Evolutionary conservation across 2,329 filamentous ascomycete genomes (phyloP).

Genomic region (Curvularia lunata): DNA sequence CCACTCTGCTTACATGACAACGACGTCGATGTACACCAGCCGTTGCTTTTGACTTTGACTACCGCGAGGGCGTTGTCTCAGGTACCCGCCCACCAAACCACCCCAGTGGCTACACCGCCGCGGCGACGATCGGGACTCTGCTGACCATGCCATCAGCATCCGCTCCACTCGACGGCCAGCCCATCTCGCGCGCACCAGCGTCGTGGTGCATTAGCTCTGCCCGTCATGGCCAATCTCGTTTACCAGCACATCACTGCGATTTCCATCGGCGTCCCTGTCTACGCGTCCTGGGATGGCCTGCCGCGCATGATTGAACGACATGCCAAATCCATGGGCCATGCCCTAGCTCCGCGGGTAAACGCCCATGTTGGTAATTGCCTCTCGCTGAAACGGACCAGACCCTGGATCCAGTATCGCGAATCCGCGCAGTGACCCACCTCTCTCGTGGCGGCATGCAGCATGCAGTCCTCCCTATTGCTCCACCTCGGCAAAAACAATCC

Average conservation of each 20-base stretch:
- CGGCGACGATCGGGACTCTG: not conserved
- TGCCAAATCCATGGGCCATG: conserved; percentile 6
- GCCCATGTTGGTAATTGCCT: conserved; percentile 18
- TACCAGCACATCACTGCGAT: conserved; percentile 4
- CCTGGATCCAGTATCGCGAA: conserved; percentile 22
- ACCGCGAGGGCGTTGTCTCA: conserved; percentile 1
- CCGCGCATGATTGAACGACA: conserved; percentile 17
- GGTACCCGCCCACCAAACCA: not conserved
- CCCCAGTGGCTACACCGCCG: not conserved
- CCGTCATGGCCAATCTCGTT: conserved; percentile 3
- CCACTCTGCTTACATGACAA: not conserved
- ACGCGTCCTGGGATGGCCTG: conserved; percentile 3
- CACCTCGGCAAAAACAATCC: conserved; percentile 9
- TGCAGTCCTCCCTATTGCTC: conserved; percentile 22
- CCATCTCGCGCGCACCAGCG: too few relatives aligned
- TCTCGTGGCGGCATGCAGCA: conserved; percentile 26
- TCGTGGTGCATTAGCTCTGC: too few relatives aligned
- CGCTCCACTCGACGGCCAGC: too few relatives aligned
- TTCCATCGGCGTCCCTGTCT: not conserved
- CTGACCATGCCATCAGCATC: too few relatives aligned
- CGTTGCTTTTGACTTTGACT: not conserved
- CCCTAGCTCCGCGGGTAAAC: conserved; percentile 20
- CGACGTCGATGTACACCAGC: not conserved
- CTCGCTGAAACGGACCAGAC: conserved; percentile 30
- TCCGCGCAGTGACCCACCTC: conserved; percentile 27